Conservation (phyloP, 1,284 basidiomycete species). For the Boletus mariae region DNA sequence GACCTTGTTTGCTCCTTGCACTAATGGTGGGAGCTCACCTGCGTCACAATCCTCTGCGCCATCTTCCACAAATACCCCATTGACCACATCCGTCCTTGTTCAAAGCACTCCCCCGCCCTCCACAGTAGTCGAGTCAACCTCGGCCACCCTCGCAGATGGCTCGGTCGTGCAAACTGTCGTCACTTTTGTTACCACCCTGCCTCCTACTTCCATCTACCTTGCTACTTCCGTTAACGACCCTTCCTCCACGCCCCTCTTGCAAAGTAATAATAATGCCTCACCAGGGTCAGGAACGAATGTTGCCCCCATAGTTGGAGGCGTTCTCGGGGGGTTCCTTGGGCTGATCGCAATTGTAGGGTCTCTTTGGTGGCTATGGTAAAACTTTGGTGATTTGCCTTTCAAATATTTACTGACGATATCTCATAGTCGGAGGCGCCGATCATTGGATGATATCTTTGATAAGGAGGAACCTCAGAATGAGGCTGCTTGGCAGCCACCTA, state of each 20-base stretch:
- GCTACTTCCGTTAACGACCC: conserved; percentile 23
- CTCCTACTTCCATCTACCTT: conserved; percentile 26
- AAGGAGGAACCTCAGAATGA: conserved; percentile 27
- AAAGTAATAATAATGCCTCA: conserved; percentile 16
- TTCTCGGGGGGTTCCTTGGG: conserved; percentile 49
- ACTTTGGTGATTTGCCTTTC: not conserved
- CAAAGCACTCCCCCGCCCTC: conserved; percentile 26
- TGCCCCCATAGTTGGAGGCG: conserved; percentile 51
- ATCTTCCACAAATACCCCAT: not conserved
- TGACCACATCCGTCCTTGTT: conserved; percentile 27
- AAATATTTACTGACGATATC: conserved; percentile 11
- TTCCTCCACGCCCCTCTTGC: conserved; percentile 7
- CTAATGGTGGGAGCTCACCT: conserved; percentile 12
- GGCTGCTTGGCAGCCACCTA: conserved; percentile 10
- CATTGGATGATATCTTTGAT: conserved; percentile 53
- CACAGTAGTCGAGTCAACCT: conserved; percentile 18
- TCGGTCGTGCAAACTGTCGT: conserved; percentile 30
- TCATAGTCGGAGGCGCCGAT: conserved; percentile 41
- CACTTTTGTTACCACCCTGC: conserved; percentile 29
- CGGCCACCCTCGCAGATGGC: conserved; percentile 36
- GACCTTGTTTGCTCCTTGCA: conserved; percentile 38
- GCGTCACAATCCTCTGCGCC: conserved; percentile 3
- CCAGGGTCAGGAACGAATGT: conserved; percentile 31
- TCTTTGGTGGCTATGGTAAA: conserved; percentile 51
- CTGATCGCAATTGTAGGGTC: conserved; percentile 40